Evolutionary conservation across 352 stramenopile species (phyloP).

Genomic region (Pythium phragmiticola): DNA sequence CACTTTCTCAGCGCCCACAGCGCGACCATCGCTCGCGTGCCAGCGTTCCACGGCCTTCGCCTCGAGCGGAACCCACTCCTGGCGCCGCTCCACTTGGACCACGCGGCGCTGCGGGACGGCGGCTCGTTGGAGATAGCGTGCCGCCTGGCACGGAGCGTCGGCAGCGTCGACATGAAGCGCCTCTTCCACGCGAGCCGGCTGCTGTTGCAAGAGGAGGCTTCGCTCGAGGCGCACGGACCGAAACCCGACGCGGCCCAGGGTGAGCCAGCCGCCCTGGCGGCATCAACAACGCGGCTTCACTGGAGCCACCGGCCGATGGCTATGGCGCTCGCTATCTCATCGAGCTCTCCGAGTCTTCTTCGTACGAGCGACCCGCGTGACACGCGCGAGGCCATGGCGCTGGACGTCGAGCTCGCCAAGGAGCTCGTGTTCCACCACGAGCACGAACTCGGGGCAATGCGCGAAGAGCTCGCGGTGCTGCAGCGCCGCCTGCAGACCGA

Average conservation of each 20-base stretch:
- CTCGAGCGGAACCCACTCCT: conserved; percentile 73
- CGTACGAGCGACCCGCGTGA: not conserved
- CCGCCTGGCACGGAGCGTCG: conserved; percentile 43
- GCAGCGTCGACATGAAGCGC: conserved; percentile 53
- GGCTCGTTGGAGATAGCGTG: conserved; percentile 22
- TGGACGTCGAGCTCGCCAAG: conserved; percentile 49
- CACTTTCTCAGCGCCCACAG: conserved; percentile 47
- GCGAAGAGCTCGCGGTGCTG: conserved; percentile 50
- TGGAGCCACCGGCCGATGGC: conserved; percentile 46
- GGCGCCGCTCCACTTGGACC: conserved; percentile 51
- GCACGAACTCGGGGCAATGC: conserved; percentile 56
- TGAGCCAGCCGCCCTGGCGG: not conserved
- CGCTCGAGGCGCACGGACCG: conserved; percentile 12
- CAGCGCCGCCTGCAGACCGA: conserved; percentile 41
- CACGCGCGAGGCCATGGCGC: conserved; percentile 32
- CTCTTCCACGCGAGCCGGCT: conserved; percentile 52
- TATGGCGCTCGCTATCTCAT: conserved; percentile 14
- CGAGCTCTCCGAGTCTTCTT: conserved; percentile 13
- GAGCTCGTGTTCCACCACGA: conserved; percentile 69
- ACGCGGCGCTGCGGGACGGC: conserved; percentile 42
- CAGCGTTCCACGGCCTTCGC: conserved; percentile 44
- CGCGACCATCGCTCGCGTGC: conserved; percentile 29
- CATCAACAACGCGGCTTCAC: conserved; percentile 29
- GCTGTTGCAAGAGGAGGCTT: conserved; percentile 43
- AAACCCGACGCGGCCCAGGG: not conserved